These are phyloP conservation scores for Beauveria australis DNA, from an alignment of 2,329 filamentous ascomycete species.

Conservation along the genomic window DNA sequence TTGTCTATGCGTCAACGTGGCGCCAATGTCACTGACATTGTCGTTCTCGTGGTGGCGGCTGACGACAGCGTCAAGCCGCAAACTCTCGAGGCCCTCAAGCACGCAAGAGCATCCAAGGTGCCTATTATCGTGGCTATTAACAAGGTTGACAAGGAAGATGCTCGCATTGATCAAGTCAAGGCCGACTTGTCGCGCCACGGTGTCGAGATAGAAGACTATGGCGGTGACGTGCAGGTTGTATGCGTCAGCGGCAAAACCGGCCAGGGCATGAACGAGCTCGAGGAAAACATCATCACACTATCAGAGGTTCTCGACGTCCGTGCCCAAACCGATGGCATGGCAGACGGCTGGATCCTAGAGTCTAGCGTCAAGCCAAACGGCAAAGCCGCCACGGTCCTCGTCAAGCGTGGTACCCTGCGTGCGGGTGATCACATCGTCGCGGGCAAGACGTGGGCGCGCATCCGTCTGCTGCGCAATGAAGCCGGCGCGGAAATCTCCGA, in stretches of 20 bases:
- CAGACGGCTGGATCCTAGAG: slow-evolving; percentile 92
- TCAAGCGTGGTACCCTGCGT: slow-evolving; percentile 78
- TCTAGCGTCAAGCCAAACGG: slow-evolving; percentile 79
- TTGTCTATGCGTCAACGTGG: slow-evolving; percentile 92
- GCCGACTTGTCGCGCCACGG: slow-evolving; percentile 74
- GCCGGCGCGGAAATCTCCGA: slow-evolving; percentile 63
- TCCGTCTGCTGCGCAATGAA: slow-evolving; percentile 81
- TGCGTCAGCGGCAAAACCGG: slow-evolving; percentile 91
- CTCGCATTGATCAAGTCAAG: slow-evolving; percentile 77
- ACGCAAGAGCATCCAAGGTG: slow-evolving; percentile 77
- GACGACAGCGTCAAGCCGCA: slow-evolving; percentile 98
- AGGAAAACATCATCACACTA: slow-evolving; percentile 80
- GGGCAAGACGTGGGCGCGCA: slow-evolving; percentile 77
- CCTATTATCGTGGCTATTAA: slow-evolving; percentile 97
- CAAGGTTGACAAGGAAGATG: slow-evolving; percentile 86
- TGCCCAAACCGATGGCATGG: slow-evolving; percentile 65
- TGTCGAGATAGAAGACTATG: slow-evolving; percentile 88
- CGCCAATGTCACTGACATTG: slow-evolving; percentile 93
- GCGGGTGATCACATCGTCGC: slow-evolving; percentile 79
- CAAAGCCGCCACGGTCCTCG: slow-evolving; percentile 78
- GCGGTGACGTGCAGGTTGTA: slow-evolving; percentile 89
- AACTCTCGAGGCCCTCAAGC: slow-evolving; percentile 91
- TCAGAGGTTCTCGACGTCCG: slow-evolving; percentile 88
- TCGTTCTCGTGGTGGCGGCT: slow-evolving; percentile 89
- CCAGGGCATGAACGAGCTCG: slow-evolving; percentile 80